These are phyloP conservation scores for Kodamaea derodonti DNA, from an alignment of 1,139 yeast species.

Conservation along the genomic window DNA sequence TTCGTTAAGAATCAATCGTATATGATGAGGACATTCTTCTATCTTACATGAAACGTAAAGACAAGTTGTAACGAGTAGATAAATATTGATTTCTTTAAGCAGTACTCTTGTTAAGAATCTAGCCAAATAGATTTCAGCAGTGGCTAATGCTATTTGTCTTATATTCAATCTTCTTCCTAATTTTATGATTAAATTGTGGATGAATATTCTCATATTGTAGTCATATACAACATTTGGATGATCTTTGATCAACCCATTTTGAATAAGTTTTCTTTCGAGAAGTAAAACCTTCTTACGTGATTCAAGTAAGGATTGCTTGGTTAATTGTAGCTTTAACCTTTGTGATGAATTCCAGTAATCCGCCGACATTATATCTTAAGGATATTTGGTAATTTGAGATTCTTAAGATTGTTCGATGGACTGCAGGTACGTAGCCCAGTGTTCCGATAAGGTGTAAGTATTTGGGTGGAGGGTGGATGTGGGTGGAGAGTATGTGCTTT, in stretches of 20 bases:
- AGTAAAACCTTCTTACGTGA: constrained; percentile 35
- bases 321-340: constrained; percentile 41
- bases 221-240: constrained; percentile 49
- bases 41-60: constrained; percentile 88
- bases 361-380: constrained; percentile 39
- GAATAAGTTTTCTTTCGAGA: constrained; percentile 44
- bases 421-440: too few relatives aligned
- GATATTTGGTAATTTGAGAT: too few relatives aligned
- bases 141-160: constrained; percentile 80
- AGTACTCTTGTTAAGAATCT: constrained; percentile 73
- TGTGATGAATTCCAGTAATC: constrained; percentile 48
- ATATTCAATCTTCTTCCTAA: constrained; percentile 74
- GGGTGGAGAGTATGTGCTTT: too few relatives aligned
- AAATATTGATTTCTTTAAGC: constrained; percentile 76
- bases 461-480: too few relatives aligned
- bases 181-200: constrained; percentile 66
- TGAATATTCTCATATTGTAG: constrained; percentile 60
- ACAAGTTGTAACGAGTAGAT: constrained; percentile 77
- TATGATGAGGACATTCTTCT: constrained; percentile 94
- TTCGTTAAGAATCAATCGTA: constrained; percentile 75
- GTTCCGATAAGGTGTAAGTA: too few relatives aligned
- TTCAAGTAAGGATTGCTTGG: constrained; percentile 37
- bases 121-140: constrained; percentile 80
- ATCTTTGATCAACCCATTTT: constrained; percentile 44
- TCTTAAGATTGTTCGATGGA: too few relatives aligned